Base-by-base conservation (phyloP, 371 early-diverging fungal species). In the Mortierella sp. region DNA sequence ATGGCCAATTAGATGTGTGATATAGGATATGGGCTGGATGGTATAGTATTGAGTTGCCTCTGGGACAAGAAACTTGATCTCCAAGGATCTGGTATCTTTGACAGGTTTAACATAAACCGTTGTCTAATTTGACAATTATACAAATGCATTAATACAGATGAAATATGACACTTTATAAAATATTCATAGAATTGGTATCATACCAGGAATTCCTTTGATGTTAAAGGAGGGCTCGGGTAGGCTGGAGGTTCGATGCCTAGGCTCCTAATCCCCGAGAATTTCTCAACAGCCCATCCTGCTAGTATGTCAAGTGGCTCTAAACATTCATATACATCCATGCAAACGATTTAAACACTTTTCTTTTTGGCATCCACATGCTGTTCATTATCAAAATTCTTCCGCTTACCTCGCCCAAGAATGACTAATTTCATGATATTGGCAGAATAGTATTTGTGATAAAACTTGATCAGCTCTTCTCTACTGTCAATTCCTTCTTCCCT, bases 351-450 rank as follows among this genome's bases (percentile, higher is more conserved):
- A 9, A 34, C 31, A 22, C 19, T 56, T 43, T n/a, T n/a, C 9
- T 51, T 51, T 51, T 19, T 10, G 13, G 10, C 40, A 2, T 40
- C 10, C 40, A 40, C 15, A 40, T 10, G 40, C 40, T 13, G 15
- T 40, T 0, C 40, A 40, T 40, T 10, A 40, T 40, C 40, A 40
- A 10, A 31, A 4, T n/a, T 22, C n/a, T 12, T 19, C 57, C 19
- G 4, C n/a, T 43, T 83, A 92, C 93, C 93, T 84, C 91, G 88
- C 6, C 98, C 98, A 31, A 95, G 82, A n/a, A 98, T 86, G 54
- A 91, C 95, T 26, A 97, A 86, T 72, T 92, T 93, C 98, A 97
- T 98, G 28, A 95, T 92, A 67, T 96, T 96, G 19, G 97, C 91
- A 34, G 96, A 95, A 76, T 98, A 98, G 79, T 94, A 95, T 55